Base-by-base conservation (phyloP, 1,139 yeast species). In the Suhomyces panamericanus region DNA sequence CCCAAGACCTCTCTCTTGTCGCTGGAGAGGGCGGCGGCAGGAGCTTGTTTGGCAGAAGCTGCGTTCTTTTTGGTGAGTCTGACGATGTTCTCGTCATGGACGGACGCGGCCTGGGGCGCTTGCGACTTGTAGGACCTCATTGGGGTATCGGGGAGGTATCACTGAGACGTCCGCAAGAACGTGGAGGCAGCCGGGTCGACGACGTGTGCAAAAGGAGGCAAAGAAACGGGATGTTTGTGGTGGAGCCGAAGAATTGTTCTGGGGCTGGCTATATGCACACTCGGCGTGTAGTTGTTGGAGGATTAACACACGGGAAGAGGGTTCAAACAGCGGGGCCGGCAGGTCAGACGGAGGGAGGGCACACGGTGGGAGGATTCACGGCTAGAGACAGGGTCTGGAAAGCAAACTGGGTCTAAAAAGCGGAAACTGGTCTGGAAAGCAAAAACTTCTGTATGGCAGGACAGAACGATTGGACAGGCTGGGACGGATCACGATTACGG, bases 1-100 rank as follows among this genome's bases (percentile, higher is more conserved):
- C 64, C 60, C 48, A 67, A 64, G 11, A 60, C 70, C 44, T 65
- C 69, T 45, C 72, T 56, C 24, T 29, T 42, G n/a, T 46, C 49
- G 20, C 35, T 28, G 7, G 39, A 12, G 10, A 33, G 10, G 6
- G 38, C 29, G 24, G 35, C 9, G 26, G 22, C 37, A n/a, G 27
- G 30, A 4, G 28, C 38, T 30, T 30, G 43, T 32, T 42, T 45
- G 10, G 24, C 32, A 3, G 43, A 28, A 9, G 31, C 9, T 6
- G 44, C 20, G 31, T 8, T 38, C 28, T 42, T 39, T 35, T 39
- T 46, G 26, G 35, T 26, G 20, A 36, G 40, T 17, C 42, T 37
- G 31, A 35, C 41, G 33, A 35, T 46, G 32, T 46, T 46, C 42
- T 46, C 49, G 30, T 46, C 49, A 30, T 42, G 37, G 20, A 46